phyloP scores from a whole-genome alignment of 2,329 filamentous ascomycete species.

The Fusarium sp. region DNA sequence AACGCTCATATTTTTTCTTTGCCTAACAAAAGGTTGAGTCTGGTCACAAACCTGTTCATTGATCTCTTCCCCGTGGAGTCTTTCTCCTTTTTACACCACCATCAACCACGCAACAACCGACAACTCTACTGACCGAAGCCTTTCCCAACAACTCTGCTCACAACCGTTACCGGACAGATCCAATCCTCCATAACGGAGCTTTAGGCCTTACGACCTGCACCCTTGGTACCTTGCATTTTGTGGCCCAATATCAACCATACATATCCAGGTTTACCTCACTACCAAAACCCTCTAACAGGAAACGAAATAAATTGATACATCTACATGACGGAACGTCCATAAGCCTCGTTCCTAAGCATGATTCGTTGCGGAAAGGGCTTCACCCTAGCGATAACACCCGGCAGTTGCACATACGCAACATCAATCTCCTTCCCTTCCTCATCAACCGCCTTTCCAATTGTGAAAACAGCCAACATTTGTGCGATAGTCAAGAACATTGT shows the following conservation, averaged over 20 bases:
- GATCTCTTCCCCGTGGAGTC: accelerated
- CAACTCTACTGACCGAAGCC: background rate
- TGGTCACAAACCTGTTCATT: background rate
- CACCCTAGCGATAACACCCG: slow-evolving; percentile 17
- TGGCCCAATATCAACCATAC: background rate
- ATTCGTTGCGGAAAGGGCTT: slow-evolving; percentile 4
- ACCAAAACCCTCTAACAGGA: background rate
- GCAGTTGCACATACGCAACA: slow-evolving; percentile 3
- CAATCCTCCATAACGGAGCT: background rate
- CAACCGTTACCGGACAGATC: background rate
- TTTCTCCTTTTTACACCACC: background rate
- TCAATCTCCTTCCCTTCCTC: slow-evolving; percentile 52
- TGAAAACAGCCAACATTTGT: slow-evolving; percentile 59
- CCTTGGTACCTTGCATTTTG: background rate
- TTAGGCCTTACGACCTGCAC: background rate
- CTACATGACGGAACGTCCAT: background rate
- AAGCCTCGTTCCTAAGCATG: background rate
- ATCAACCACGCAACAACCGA: background rate
- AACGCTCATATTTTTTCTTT: background rate
- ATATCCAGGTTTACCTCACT: background rate
- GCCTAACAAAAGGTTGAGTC: background rate
- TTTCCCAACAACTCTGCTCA: background rate
- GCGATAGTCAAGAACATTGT: slow-evolving; percentile 51
- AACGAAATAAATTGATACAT: background rate
- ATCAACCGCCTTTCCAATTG: slow-evolving; percentile 45